phyloP scores from a whole-genome alignment of 768 basidiomycete genomes.

The Amanita muscaria region DNA sequence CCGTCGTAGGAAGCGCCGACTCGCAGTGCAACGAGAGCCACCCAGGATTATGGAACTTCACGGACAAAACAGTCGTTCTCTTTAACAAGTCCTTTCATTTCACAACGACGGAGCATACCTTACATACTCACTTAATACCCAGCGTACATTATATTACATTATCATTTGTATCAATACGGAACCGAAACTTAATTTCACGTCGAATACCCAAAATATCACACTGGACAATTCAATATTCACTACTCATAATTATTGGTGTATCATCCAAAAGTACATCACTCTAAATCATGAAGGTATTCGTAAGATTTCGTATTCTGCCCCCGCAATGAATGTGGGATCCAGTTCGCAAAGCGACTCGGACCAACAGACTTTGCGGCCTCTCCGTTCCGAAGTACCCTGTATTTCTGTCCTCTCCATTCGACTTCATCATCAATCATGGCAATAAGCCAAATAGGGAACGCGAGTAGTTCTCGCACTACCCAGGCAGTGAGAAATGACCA shows the following conservation, averaged over 20 bases:
- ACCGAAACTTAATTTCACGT: conserved; percentile 5
- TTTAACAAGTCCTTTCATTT: conserved; percentile 5
- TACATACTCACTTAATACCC: conserved; percentile 5
- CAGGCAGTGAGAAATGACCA: conserved; percentile 70
- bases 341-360: conserved; percentile 13
- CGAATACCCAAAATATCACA: neutral
- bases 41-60: conserved; percentile 3
- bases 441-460: conserved; percentile 81
- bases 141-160: conserved; percentile 7
- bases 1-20: conserved; percentile 13
- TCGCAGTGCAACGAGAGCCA: conserved; percentile 1
- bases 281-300: conserved; percentile 20
- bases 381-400: conserved; percentile 68
- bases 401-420: conserved; percentile 78
- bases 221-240: too few relatives aligned
- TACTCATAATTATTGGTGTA: neutral
- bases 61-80: conserved; percentile 6
- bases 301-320: conserved; percentile 21
- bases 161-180: conserved; percentile 7
- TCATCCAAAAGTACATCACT: neutral
- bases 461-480: conserved; percentile 68
- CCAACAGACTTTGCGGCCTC: conserved; percentile 35
- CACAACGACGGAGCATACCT: neutral
- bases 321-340: conserved; percentile 19
- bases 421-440: conserved; percentile 80